Conservation (phyloP, 139 green algal genomes). For the Chlamydomonas asymmetrica region DNA sequence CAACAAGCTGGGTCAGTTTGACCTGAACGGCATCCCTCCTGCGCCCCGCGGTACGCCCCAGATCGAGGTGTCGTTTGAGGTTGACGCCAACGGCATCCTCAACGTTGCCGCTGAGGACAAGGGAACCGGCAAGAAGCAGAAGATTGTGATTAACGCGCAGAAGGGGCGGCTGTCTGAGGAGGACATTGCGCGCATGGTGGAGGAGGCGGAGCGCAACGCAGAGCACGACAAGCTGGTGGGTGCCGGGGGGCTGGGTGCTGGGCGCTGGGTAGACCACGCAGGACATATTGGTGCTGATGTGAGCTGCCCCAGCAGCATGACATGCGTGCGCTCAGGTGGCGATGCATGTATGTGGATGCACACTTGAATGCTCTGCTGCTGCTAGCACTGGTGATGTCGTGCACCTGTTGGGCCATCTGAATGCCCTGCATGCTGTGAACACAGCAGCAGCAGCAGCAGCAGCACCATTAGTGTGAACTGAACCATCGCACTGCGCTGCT, state of each 20-base stretch:
- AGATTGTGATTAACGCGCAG: slow-evolving; percentile 86
- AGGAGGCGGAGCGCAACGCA: slow-evolving; percentile 30
- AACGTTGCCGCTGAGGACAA: slow-evolving; percentile 85
- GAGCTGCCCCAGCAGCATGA: not conserved
- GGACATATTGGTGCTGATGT: not conserved
- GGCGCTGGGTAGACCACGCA: slow-evolving; percentile 37
- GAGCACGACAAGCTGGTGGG: slow-evolving; percentile 14
- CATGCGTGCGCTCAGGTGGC: not conserved
- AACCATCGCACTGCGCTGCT: no score
- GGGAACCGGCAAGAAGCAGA: slow-evolving; percentile 76
- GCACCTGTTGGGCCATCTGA: no score
- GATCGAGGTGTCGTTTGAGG: slow-evolving; percentile 88
- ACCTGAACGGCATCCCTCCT: slow-evolving; percentile 88
- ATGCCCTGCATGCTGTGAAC: no score
- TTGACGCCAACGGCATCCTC: slow-evolving; percentile 93
- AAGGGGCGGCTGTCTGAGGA: slow-evolving; percentile 63
- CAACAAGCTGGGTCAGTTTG: slow-evolving; percentile 91
- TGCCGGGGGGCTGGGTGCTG: no score
- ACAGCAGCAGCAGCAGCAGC: no score
- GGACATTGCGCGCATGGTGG: slow-evolving; percentile 63
- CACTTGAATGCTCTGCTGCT: no score
- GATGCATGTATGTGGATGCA: no score
- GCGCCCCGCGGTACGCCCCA: slow-evolving; percentile 82
- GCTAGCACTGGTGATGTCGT: no score
- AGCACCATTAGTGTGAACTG: no score